Percentiles rank a stretch among this genome's conserved stretches.
Evolutionary conservation across 306 rosid genomes (phyloP).

Genomic region (Dryas drummondii): DNA sequence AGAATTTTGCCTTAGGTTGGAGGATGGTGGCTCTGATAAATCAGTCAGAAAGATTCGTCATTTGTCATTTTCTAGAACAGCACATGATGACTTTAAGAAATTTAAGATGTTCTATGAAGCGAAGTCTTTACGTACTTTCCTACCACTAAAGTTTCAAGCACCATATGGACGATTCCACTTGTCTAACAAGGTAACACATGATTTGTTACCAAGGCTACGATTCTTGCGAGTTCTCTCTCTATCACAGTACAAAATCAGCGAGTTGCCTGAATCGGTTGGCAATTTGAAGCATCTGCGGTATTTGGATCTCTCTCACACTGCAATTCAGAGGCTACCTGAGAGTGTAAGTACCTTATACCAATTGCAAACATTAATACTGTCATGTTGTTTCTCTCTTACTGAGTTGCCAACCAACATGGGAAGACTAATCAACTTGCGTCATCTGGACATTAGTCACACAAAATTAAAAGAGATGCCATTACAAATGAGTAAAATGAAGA

Average conservation of each 20-base stretch:
- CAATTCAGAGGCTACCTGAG: slow-evolving; percentile 2
- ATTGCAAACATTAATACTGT: slow-evolving; percentile 21
- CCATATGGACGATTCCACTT: background rate
- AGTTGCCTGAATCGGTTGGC: slow-evolving; percentile 9
- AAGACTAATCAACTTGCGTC: slow-evolving; percentile 18
- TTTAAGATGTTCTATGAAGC: background rate
- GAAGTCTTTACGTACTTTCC: background rate
- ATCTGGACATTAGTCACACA: slow-evolving; percentile 13
- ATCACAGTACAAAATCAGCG: too few species aligned
- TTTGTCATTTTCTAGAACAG: slow-evolving; percentile 2
- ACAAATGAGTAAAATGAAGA: slow-evolving; percentile 12
- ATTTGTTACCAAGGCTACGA: background rate
- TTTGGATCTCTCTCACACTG: slow-evolving; percentile 13
- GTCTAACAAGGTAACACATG: background rate
- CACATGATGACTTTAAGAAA: background rate
- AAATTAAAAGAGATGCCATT: slow-evolving; percentile 1
- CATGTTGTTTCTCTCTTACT: background rate
- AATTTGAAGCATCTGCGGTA: slow-evolving; percentile 12
- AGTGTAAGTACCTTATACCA: slow-evolving; percentile 11
- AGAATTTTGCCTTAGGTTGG: background rate
- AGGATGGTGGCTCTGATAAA: background rate
- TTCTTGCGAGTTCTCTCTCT: slow-evolving; percentile 10
- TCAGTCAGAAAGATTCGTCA: background rate
- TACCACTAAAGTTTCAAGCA: background rate
- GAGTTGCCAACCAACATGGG: slow-evolving; percentile 16